A percentile compares a stretch with the other conserved stretches of the same genome.
Conservation (phyloP, 441 rosid genomes). For the Arabidopsis lyrata region DNA sequence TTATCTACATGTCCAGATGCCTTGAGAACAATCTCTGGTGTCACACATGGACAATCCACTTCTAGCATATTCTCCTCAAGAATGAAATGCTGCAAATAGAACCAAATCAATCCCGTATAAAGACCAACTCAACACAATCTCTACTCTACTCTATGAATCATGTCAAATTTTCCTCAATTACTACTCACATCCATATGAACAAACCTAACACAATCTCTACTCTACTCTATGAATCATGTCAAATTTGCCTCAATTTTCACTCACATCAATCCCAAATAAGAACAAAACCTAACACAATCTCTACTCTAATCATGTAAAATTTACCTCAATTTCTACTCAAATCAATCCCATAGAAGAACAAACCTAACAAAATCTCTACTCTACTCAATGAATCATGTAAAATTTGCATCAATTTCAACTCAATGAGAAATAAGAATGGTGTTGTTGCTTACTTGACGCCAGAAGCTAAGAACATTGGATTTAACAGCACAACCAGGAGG, state of each 20-base stretch:
- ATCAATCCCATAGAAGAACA: not conserved
- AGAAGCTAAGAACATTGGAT: not conserved
- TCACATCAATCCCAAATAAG: not conserved
- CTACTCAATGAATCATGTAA: too few relatives aligned
- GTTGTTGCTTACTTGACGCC: not conserved
- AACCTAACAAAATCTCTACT: not conserved
- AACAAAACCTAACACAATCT: not conserved
- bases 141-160: not conserved
- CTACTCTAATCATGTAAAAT: too few relatives aligned
- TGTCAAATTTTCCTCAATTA: not conserved
- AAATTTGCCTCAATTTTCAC: not conserved
- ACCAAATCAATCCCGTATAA: not conserved
- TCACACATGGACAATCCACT: constrained; percentile 61
- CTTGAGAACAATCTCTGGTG: constrained; percentile 57
- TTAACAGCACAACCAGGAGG: too few relatives aligned
- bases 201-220: not conserved
- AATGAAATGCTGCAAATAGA: constrained; percentile 51
- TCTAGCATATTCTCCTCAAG: constrained; percentile 63
- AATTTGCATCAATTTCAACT: too few relatives aligned
- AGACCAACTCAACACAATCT: not conserved
- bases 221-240: not conserved
- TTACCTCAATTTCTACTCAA: not conserved
- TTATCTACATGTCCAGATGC: constrained; percentile 67
- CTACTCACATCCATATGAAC: not conserved
- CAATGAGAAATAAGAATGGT: not conserved